These are phyloP conservation scores for Globisporangium emineosum DNA, from an alignment of 352 stramenopile genomes.

Conservation along the genomic window DNA sequence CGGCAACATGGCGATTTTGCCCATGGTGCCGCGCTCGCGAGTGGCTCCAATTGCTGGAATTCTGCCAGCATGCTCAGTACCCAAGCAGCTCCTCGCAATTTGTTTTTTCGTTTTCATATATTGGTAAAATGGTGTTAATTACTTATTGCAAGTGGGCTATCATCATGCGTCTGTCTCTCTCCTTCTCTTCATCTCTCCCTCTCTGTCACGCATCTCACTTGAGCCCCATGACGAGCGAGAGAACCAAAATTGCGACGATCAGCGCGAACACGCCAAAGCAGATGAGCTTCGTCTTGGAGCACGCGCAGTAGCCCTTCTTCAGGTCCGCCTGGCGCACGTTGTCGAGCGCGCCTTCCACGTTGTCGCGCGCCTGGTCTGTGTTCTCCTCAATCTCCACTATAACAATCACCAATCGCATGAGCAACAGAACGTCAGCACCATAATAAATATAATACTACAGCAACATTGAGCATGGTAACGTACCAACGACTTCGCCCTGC, in stretches of 20 bases:
- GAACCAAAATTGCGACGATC: slow-evolving; percentile 42
- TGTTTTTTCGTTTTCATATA: not conserved
- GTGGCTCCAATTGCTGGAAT: no score
- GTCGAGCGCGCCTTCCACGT: slow-evolving; percentile 42
- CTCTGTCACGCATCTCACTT: slow-evolving; percentile 14
- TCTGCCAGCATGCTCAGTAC: no score
- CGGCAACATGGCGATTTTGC: no score
- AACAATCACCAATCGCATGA: slow-evolving; percentile 10
- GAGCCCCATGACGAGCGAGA: slow-evolving; percentile 40
- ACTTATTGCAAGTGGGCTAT: not conserved
- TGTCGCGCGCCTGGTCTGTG: slow-evolving; percentile 42
- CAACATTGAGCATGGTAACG: slow-evolving; percentile 15
- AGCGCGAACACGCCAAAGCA: slow-evolving; percentile 48
- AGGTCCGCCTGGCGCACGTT: slow-evolving; percentile 56
- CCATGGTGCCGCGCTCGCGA: no score
- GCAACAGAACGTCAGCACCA: not conserved
- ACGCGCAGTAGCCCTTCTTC: slow-evolving; percentile 50
- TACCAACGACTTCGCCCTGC: slow-evolving; percentile 64
- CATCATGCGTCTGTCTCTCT: not conserved
- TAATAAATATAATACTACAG: not conserved
- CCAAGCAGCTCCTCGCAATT: no score
- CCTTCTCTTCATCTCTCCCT: not conserved
- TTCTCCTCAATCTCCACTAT: slow-evolving; percentile 62
- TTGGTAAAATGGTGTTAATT: not conserved
- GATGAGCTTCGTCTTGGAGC: slow-evolving; percentile 61